Conservation (phyloP, 2,329 filamentous ascomycete genomes). For the Sporothrix pseudoabietina region DNA sequence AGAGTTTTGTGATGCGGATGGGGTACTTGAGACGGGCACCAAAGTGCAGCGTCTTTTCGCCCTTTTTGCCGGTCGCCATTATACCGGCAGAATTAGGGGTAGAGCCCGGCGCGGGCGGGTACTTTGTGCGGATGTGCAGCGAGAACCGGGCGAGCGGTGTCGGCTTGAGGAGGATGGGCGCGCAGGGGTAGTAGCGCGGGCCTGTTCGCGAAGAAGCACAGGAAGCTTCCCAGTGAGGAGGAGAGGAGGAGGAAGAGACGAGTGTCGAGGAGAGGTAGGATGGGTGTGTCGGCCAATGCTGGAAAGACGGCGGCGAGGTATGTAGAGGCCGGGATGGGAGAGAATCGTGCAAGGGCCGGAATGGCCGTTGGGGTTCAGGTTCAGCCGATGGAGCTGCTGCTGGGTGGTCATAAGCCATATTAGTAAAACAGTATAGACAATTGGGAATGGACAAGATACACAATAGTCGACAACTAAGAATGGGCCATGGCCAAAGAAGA, state of each 20-base stretch:
- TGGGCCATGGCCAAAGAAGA: constrained; percentile 3
- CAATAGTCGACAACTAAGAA: constrained; percentile 24
- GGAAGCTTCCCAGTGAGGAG: constrained; percentile 21
- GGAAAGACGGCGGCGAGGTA: neutral
- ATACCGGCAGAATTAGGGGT: neutral
- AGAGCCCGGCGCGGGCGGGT: constrained; percentile 22
- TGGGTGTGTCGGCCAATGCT: neutral
- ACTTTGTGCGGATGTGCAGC: constrained; percentile 31
- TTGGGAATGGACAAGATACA: neutral
- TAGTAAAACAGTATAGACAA: constrained; percentile 23
- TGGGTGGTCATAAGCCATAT: constrained; percentile 26
- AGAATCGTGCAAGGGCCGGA: neutral
- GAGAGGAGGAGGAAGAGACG: neutral
- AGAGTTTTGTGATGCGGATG: constrained; percentile 84
- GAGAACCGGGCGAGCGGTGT: constrained; percentile 32
- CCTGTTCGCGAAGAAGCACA: constrained; percentile 4
- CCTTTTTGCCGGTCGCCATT: constrained; percentile 34
- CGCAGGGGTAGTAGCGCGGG: constrained; percentile 30
- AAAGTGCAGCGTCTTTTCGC: constrained; percentile 48
- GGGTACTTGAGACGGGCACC: constrained; percentile 79
- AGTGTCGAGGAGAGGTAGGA: neutral
- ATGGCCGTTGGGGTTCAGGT: neutral
- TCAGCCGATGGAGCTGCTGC: neutral
- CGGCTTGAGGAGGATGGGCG: constrained; percentile 24
- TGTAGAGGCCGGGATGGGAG: neutral